Evolutionary conservation across 306 rosid genomes (phyloP).

Genomic region (Aeschynomene evenia): DNA sequence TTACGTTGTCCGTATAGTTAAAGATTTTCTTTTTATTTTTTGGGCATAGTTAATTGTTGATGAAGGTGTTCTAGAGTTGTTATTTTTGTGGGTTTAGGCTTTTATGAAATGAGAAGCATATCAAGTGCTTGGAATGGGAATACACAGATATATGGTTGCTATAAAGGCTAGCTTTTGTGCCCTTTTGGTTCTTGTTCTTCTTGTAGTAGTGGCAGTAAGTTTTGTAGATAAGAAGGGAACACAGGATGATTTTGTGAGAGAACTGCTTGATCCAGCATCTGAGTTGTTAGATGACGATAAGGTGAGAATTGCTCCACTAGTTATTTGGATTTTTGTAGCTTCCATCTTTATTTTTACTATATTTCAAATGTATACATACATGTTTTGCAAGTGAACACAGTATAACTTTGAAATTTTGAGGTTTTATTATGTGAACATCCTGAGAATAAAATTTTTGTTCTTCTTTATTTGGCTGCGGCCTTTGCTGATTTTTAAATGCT

Average conservation of each 20-base stretch:
- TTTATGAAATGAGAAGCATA: slow-evolving; percentile 66
- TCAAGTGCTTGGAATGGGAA: slow-evolving; percentile 46
- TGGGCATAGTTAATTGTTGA: slow-evolving; percentile 21
- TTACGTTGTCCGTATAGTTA: slow-evolving; percentile 35
- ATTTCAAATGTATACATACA: neutral
- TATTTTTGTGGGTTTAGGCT: slow-evolving; percentile 39
- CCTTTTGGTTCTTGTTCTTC: slow-evolving; percentile 47
- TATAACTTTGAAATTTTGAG: slow-evolving; percentile 10
- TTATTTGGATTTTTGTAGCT: slow-evolving; percentile 23
- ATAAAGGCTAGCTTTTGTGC: slow-evolving; percentile 47
- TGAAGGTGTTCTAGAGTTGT: slow-evolving; percentile 41
- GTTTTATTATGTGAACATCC: neutral
- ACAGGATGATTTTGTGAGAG: slow-evolving; percentile 53
- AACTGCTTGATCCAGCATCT: slow-evolving; percentile 61
- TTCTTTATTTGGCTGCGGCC: neutral
- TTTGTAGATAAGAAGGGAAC: slow-evolving; percentile 37
- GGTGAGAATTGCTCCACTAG: slow-evolving; percentile 50
- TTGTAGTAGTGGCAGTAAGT: slow-evolving; percentile 48
- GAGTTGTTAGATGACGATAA: slow-evolving; percentile 54
- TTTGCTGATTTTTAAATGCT: neutral
- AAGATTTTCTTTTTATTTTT: neutral
- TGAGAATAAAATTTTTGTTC: neutral
- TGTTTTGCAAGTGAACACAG: neutral
- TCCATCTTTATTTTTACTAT: neutral
- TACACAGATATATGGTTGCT: slow-evolving; percentile 53